These are phyloP conservation scores for Diaporthe capsici DNA, from an alignment of 2,329 filamentous ascomycete genomes.

Conservation along the genomic window DNA sequence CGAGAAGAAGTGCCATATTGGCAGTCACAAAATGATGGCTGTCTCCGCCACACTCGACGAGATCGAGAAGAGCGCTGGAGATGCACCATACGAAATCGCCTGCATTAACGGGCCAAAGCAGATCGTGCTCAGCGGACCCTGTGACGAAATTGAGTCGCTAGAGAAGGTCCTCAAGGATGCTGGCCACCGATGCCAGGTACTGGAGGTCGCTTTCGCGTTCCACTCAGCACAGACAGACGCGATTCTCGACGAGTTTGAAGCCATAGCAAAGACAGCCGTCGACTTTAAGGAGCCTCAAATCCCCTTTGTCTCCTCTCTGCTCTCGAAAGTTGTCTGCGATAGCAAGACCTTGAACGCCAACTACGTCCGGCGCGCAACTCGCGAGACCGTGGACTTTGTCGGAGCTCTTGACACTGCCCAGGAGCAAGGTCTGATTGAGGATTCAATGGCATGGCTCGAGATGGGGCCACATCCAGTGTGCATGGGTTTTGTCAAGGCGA, in stretches of 20 bases:
- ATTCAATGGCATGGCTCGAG: conserved; percentile 67
- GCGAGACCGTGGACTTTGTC: conserved; percentile 77
- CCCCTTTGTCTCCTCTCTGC: conserved; percentile 19
- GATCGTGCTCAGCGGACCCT: conserved; percentile 71
- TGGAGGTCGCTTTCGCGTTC: conserved; percentile 55
- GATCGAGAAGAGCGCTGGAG: conserved; percentile 46
- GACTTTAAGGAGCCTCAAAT: conserved; percentile 5
- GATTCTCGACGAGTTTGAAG: conserved; percentile 63
- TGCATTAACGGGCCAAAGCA: conserved; percentile 77
- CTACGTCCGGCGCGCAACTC: conserved; percentile 43
- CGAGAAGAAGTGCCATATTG: conserved; percentile 64
- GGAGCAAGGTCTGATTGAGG: neutral
- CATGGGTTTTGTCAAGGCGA: conserved; percentile 75
- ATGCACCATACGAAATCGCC: conserved; percentile 57
- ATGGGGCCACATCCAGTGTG: conserved; percentile 78
- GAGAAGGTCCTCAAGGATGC: conserved; percentile 23
- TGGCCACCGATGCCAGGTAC: conserved; percentile 50
- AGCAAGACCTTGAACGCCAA: conserved; percentile 12
- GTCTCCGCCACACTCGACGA: conserved; percentile 47
- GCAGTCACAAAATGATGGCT: conserved; percentile 53
- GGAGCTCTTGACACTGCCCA: conserved; percentile 53
- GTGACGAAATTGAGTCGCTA: conserved; percentile 57
- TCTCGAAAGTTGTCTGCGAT: conserved; percentile 13
- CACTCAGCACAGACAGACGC: conserved; percentile 55
- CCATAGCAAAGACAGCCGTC: conserved; percentile 47